These are phyloP conservation scores for Geoglossum glabrum DNA, from an alignment of 495 filamentous ascomycete genomes.

Conservation along the genomic window DNA sequence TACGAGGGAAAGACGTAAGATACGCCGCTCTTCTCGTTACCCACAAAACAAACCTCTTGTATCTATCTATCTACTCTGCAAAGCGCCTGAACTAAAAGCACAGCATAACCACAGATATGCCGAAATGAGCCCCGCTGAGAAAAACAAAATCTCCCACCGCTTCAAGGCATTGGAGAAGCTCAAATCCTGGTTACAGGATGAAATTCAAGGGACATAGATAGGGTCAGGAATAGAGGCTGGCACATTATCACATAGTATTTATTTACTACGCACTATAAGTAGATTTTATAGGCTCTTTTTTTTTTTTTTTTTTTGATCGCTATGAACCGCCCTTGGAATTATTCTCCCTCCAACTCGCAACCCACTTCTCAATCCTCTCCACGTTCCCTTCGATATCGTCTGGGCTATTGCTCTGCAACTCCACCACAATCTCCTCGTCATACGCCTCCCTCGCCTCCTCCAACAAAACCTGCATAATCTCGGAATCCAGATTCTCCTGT, in stretches of 20 bases:
- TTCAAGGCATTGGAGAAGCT: constrained; percentile 68
- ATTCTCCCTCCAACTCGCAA: constrained; percentile 55
- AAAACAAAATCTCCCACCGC: constrained; percentile 88
- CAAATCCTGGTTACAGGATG: constrained; percentile 56
- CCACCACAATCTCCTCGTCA: constrained; percentile 74
- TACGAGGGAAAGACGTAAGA: constrained; percentile 72
- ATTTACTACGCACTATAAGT: too few relatives aligned
- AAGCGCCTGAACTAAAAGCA: background rate
- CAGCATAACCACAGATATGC: constrained; percentile 36
- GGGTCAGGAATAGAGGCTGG: too few relatives aligned
- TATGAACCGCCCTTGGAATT: too few relatives aligned
- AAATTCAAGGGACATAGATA: too few relatives aligned
- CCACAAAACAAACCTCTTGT: background rate
- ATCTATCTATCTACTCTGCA: too few relatives aligned
- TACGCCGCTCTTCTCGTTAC: background rate
- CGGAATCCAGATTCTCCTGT: constrained; percentile 87
- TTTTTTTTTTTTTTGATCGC: too few relatives aligned
- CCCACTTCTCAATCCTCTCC: constrained; percentile 63
- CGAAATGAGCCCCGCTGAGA: constrained; percentile 82
- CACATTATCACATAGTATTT: too few relatives aligned
- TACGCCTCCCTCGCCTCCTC: constrained; percentile 81
- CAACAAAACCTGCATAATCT: constrained; percentile 89
- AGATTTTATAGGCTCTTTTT: too few relatives aligned
- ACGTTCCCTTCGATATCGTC: constrained; percentile 79
- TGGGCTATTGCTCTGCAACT: constrained; percentile 60